These are phyloP conservation scores for Lantana camara DNA, from an alignment of 257 asterid genomes.

Conservation along the genomic window DNA sequence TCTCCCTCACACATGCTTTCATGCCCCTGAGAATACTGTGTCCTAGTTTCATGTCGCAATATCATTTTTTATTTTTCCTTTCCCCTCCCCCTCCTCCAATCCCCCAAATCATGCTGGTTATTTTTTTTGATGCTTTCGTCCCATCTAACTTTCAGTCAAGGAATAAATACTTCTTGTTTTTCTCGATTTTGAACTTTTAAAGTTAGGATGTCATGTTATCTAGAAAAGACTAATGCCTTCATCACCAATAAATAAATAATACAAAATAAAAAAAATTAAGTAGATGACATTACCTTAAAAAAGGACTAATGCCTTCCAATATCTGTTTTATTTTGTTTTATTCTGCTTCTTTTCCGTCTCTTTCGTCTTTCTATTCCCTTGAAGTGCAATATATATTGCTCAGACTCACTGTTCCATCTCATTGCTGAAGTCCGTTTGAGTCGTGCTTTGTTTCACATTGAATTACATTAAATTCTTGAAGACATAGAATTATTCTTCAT, in stretches of 20 bases:
- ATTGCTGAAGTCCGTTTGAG: neutral
- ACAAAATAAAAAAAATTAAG: no score
- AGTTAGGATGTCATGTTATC: no score
- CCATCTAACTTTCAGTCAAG: neutral
- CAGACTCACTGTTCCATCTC: neutral
- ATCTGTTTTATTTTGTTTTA: no score
- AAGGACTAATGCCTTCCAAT: no score
- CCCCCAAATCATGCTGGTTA: neutral
- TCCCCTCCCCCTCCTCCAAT: neutral
- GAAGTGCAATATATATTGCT: neutral
- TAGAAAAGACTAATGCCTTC: no score
- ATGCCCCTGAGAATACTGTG: neutral
- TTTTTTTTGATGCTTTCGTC: neutral
- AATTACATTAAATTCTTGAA: conserved; percentile 12
- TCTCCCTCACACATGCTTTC: neutral
- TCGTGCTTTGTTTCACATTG: conserved; percentile 6
- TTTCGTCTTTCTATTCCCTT: neutral
- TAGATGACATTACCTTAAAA: no score
- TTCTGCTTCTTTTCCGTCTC: neutral
- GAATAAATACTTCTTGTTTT: neutral
- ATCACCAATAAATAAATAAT: no score
- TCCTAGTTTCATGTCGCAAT: neutral
- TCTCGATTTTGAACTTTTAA: no score
- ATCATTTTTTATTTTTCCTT: neutral
- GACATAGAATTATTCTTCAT: neutral